Evolutionary conservation across 2,329 filamentous ascomycete genomes (phyloP).

Genomic region (Cryphonectria japonica): DNA sequence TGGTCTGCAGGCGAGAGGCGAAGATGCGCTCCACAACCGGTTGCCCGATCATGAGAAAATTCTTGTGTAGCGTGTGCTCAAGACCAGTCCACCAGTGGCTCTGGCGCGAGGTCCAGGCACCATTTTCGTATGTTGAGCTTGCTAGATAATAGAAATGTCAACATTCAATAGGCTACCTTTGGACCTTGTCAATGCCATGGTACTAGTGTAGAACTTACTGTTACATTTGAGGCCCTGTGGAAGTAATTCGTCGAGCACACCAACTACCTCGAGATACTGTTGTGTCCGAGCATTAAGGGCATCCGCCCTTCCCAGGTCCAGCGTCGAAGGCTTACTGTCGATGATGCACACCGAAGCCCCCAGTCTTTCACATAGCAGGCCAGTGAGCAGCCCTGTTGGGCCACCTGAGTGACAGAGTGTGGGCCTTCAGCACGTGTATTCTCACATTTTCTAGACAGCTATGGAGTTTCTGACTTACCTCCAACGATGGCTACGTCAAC

Average conservation of each 20-base stretch:
- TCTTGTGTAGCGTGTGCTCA: slow-evolving; percentile 49
- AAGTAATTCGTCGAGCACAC: slow-evolving; percentile 47
- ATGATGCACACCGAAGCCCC: slow-evolving; percentile 7
- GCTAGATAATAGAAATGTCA: neutral
- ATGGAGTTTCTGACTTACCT: neutral
- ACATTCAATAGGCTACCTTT: neutral
- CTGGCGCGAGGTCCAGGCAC: slow-evolving; percentile 51
- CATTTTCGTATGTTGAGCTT: slow-evolving; percentile 49
- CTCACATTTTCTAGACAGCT: neutral
- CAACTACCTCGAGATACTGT: slow-evolving; percentile 50
- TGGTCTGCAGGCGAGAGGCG: slow-evolving; percentile 32
- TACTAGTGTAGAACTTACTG: slow-evolving; percentile 38
- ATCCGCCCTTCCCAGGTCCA: slow-evolving; percentile 51
- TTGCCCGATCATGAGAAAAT: slow-evolving; percentile 56
- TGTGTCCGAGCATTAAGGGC: slow-evolving; percentile 54
- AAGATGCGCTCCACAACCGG: slow-evolving; percentile 48
- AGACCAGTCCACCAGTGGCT: slow-evolving; percentile 53
- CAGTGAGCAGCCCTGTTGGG: neutral
- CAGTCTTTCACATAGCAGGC: neutral
- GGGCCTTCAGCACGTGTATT: neutral
- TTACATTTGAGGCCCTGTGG: slow-evolving; percentile 52
- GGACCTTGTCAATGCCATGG: neutral
- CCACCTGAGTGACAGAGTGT: neutral
- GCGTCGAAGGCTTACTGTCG: slow-evolving; percentile 9
- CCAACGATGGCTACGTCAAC: slow-evolving; percentile 3